These are phyloP conservation scores for Silene coronaria DNA, from an alignment of 179 eudicot genomes.

Conservation along the genomic window DNA sequence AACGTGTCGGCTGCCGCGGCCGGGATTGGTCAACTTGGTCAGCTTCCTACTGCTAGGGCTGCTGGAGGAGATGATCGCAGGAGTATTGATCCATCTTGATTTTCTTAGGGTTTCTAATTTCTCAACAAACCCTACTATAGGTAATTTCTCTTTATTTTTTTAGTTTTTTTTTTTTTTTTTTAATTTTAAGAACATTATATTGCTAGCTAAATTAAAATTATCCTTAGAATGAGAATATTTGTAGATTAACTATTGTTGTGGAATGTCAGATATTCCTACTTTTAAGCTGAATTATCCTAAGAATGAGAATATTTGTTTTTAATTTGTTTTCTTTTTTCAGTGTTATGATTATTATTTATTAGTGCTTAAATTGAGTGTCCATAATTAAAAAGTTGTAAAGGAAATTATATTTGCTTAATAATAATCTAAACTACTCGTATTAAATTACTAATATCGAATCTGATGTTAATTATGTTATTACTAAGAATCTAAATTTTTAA, in stretches of 20 bases:
- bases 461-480: not conserved
- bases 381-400: not conserved
- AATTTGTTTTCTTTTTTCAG: too few relatives aligned
- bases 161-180: not conserved
- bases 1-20: constrained; percentile 34
- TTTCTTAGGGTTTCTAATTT: constrained; percentile 24
- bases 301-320: constrained; percentile 8
- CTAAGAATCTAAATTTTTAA: too few relatives aligned
- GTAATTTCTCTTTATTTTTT: constrained; percentile 12
- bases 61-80: constrained; percentile 54
- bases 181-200: not conserved
- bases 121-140: constrained; percentile 27
- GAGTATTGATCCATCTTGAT: constrained; percentile 47
- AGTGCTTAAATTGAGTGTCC: not conserved
- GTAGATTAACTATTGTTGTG: not conserved
- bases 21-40: constrained; percentile 31
- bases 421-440: not conserved
- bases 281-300: not conserved
- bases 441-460: not conserved
- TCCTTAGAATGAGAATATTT: too few relatives aligned
- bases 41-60: constrained; percentile 42
- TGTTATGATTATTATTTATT: too few relatives aligned
- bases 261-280: not conserved
- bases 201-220: not conserved
- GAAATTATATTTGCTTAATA: not conserved